Percentiles rank a stretch among this genome's conserved stretches.
Conservation (phyloP, 345 rosid genomes). For the Schrenkiella parvula region DNA sequence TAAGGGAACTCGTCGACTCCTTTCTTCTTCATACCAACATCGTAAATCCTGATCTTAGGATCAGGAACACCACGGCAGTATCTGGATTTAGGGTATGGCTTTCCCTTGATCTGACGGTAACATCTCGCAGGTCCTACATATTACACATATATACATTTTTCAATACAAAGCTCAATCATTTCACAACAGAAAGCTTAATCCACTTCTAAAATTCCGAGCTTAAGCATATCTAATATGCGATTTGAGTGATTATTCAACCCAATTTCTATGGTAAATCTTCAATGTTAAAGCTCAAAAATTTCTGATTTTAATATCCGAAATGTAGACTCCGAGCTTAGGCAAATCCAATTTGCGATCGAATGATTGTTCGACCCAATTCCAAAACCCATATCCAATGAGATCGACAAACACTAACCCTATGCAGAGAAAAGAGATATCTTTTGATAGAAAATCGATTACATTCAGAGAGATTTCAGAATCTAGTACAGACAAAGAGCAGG, state of each 20-base stretch:
- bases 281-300: background rate
- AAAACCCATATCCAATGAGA: background rate
- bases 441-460: background rate
- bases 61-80: slow-evolving; percentile 56
- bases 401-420: background rate
- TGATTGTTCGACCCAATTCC: background rate
- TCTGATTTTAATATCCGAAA: background rate
- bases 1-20: slow-evolving; percentile 57
- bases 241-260: background rate
- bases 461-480: background rate
- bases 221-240: background rate
- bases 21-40: slow-evolving; percentile 59
- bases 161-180: background rate
- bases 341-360: background rate
- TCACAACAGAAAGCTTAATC: background rate
- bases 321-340: background rate
- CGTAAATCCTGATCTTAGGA: slow-evolving; percentile 52
- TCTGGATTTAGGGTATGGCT: slow-evolving; percentile 55
- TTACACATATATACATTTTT: background rate
- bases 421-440: background rate
- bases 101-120: slow-evolving; percentile 51
- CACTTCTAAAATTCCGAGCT: background rate
- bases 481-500: background rate
- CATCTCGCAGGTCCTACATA: slow-evolving; percentile 35
- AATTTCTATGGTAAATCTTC: too few species aligned